Evolutionary conservation across 1,139 yeast species (phyloP).

Genomic region (Suhomyces yuchorum): DNA sequence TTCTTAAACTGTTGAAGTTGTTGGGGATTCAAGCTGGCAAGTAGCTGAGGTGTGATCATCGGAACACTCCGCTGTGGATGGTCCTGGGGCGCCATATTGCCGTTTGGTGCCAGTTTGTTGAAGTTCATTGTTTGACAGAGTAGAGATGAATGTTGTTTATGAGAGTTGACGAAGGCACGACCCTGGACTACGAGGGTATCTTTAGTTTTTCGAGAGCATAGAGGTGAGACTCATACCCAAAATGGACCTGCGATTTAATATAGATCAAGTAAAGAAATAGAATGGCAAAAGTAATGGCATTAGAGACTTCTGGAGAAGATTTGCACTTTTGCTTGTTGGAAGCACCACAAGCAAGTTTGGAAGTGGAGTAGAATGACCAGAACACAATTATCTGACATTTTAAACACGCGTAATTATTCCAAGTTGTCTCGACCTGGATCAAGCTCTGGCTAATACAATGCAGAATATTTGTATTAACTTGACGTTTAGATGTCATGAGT

Average conservation of each 20-base stretch:
- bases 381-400: no score
- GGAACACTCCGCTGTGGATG: constrained; percentile 21
- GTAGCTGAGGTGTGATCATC: constrained; percentile 43
- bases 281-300: no score
- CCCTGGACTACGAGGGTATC: not conserved
- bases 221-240: not conserved
- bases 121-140: constrained; percentile 10
- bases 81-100: constrained; percentile 12
- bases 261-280: no score
- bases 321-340: no score
- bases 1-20: constrained; percentile 51
- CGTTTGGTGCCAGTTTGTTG: constrained; percentile 13
- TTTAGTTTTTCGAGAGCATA: not conserved
- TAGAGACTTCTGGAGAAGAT: no score
- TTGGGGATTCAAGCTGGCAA: constrained; percentile 46
- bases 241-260: not conserved
- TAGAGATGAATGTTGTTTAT: constrained; percentile 4
- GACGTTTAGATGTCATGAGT: no score
- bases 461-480: no score
- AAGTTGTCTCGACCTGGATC: no score
- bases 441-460: no score
- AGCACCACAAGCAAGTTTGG: no score
- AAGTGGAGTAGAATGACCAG: no score
- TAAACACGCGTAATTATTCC: no score
- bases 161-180: constrained; percentile 4